phyloP scores from a whole-genome alignment of 1,284 basidiomycete genomes.

The Melampsora larici-populina region DNA sequence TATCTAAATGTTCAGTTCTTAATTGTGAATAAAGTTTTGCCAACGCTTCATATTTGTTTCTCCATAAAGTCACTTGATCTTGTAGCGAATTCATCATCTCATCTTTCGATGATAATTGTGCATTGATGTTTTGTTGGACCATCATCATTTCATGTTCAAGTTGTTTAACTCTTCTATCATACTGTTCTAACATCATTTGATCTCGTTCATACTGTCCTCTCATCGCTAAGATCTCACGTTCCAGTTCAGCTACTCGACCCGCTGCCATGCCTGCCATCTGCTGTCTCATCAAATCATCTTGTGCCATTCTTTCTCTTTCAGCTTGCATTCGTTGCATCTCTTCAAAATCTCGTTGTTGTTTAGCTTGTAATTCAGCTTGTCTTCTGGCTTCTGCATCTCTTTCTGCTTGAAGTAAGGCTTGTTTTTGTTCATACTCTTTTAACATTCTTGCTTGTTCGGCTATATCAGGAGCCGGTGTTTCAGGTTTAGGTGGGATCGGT shows the following conservation, averaged over 20 bases:
- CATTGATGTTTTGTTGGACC: conserved; percentile 73
- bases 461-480: conserved; percentile 63
- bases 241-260: conserved; percentile 68
- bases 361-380: conserved; percentile 71
- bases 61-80: conserved; percentile 94
- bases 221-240: conserved; percentile 87
- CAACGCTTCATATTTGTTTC: conserved; percentile 97
- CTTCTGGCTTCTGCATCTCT: conserved; percentile 78
- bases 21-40: conserved; percentile 99
- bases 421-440: conserved; percentile 95
- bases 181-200: conserved; percentile 96
- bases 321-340: conserved; percentile 81
- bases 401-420: conserved; percentile 66
- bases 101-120: conserved; percentile 88
- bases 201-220: conserved; percentile 96
- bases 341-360: conserved; percentile 85
- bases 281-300: conserved; percentile 74
- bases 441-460: conserved; percentile 91
- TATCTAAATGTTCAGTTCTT: conserved; percentile 92
- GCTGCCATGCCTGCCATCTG: conserved; percentile 61
- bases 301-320: conserved; percentile 79
- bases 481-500: conserved; percentile 45
- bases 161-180: conserved; percentile 93
- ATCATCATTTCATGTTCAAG: conserved; percentile 85
- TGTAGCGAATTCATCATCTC: conserved; percentile 93